Evolutionary conservation across 148 eudicot species (phyloP), one percentile per base, ranked within the genome.

Genomic region (Mesembryanthemum crystallinum): DNA sequence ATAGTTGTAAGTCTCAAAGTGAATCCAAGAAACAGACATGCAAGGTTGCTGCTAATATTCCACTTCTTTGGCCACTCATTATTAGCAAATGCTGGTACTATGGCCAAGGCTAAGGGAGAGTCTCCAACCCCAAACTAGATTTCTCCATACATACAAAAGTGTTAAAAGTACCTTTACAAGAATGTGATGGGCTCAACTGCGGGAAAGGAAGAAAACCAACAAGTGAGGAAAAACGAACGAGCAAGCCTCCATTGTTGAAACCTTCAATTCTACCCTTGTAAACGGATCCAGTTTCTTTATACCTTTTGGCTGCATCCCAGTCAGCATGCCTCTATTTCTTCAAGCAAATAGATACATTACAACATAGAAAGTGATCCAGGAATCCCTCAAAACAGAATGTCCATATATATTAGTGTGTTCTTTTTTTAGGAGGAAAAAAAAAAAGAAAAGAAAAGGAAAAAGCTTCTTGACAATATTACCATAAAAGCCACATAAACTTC

Each of bases 141-240:
- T 43, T 60, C 11, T 20, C 27, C 6, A 64, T 32, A 51, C 12
- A 55, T 33, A 12, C 12, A 33, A 49, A 71, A 73, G 30, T 32
- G 51, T 29, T 18, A n/a, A 67, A 58, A 69, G 72, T 86, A 94
- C 98, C 98, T 94, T 86, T 86, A 82, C 96, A 86, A 30, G 87
- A 84, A 85, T 89, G 85, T 25, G 84, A 78, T 54, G 98, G 92
- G 83, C 94, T 80, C 81, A 95, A 68, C 58, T 89, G 94, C 57
- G 96, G 96, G 71, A 82, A 95, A 39, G 98, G 98, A 80, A 95
- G 89, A 82, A 95, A 95, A n/a, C 98, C 98, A 24, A 92, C 78
- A 49, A 95, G 93, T n/a, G 98, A 92, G 82, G 82, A 77, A 77
- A 95, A 95, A 51, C 89, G 90, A 78, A 92, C 79, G 11, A 95